A percentile compares a stretch with the other conserved stretches of the same genome.
These are phyloP conservation scores for Daedaleopsis sinensis DNA, from an alignment of 768 basidiomycete genomes.

Conservation along the genomic window DNA sequence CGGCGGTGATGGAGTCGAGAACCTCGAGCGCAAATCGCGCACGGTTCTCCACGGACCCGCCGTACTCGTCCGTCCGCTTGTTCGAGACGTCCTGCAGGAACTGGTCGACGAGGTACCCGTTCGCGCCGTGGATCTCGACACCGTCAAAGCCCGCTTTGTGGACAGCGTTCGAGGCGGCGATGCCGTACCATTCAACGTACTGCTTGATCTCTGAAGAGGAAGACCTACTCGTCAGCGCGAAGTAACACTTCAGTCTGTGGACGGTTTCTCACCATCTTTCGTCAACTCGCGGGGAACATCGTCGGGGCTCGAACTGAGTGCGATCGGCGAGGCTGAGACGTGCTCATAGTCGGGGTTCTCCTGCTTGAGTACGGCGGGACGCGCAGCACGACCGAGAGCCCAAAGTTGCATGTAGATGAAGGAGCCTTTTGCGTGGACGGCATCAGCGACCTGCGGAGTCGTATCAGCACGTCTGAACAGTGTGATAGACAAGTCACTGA, in stretches of 20 bases:
- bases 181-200: slow-evolving; percentile 35
- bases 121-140: slow-evolving; percentile 40
- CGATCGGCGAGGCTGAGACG: slow-evolving; percentile 38
- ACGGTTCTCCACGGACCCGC: slow-evolving; percentile 51
- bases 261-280: slow-evolving; percentile 6
- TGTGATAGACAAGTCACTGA: neutral
- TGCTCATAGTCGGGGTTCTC: slow-evolving; percentile 37
- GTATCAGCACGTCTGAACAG: too few relatives aligned
- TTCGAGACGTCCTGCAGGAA: slow-evolving; percentile 43
- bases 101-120: slow-evolving; percentile 43
- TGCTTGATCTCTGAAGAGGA: slow-evolving; percentile 37
- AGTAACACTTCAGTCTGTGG: too few relatives aligned
- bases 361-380: slow-evolving; percentile 36
- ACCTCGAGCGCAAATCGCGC: slow-evolving; percentile 48
- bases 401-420: slow-evolving; percentile 60
- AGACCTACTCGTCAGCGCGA: neutral
- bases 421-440: slow-evolving; percentile 56
- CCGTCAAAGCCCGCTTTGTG: slow-evolving; percentile 49
- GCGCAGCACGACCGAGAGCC: slow-evolving; percentile 53
- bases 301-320: slow-evolving; percentile 7
- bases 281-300: slow-evolving; percentile 30
- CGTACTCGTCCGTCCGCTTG: slow-evolving; percentile 50
- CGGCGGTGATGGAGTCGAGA: slow-evolving; percentile 38
- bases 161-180: slow-evolving; percentile 32
- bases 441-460: slow-evolving; percentile 48